A percentile compares a stretch with the other conserved stretches of the same genome.
phyloP scores from a whole-genome alignment of 192 early-diverging fungal genomes.

The Linnemannia elongata region DNA sequence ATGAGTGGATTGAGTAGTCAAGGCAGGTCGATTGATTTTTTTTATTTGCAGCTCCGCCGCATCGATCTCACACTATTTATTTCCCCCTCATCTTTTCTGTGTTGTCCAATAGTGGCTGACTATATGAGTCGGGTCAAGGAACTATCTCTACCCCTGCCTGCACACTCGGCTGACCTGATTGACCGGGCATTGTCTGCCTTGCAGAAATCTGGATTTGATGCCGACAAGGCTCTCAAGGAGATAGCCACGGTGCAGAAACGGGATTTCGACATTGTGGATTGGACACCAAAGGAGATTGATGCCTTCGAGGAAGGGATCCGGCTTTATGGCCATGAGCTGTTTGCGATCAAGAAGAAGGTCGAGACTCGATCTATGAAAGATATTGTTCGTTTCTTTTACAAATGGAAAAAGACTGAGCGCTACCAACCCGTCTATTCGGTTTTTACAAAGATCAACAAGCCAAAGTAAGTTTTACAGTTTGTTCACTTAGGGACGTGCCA shows the following conservation, averaged over 20 bases:
- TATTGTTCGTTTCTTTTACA: conserved; percentile 73
- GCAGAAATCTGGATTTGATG: conserved; percentile 65
- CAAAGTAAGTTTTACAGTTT: conserved; percentile 57
- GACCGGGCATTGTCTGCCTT: conserved; percentile 73
- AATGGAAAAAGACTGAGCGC: conserved; percentile 69
- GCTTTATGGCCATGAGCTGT: conserved; percentile 75
- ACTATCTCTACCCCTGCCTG: conserved; percentile 51
- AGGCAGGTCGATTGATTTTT: background rate
- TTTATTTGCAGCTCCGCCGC: background rate
- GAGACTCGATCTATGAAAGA: conserved; percentile 64
- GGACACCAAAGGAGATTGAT: conserved; percentile 65
- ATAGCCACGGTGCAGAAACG: conserved; percentile 60
- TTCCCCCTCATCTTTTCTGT: background rate
- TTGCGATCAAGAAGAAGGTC: conserved; percentile 68
- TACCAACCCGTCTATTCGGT: conserved; percentile 73
- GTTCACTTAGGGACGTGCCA: background rate
- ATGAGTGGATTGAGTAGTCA: background rate
- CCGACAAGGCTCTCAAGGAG: conserved; percentile 67
- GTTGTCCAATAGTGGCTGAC: conserved; percentile 44
- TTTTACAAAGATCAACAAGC: conserved; percentile 69
- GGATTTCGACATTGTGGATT: conserved; percentile 67
- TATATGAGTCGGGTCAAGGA: conserved; percentile 59
- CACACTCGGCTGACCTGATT: conserved; percentile 72
- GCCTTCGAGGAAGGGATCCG: conserved; percentile 75
- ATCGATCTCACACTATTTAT: background rate